A percentile compares a stretch with the other conserved stretches of the same genome.
These are phyloP conservation scores for Batrachochytrium dendrobatidis DNA, from an alignment of 371 early-diverging fungal genomes.

Conservation along the genomic window DNA sequence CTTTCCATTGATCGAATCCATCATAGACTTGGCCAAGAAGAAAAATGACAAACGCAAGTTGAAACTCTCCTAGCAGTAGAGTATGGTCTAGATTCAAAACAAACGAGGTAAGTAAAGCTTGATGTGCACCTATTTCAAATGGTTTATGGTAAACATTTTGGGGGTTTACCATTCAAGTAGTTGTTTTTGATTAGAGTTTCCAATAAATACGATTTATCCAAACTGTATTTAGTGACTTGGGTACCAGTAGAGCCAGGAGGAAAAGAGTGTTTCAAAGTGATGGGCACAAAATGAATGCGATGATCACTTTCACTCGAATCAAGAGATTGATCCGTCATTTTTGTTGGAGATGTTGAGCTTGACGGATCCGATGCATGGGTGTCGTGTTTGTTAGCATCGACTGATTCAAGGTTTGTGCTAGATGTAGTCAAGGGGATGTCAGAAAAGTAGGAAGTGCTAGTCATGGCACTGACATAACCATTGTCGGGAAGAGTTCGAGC, in stretches of 20 bases:
- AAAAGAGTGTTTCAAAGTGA: conserved; percentile 78
- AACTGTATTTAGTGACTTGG: conserved; percentile 69
- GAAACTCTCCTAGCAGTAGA: conserved; percentile 68
- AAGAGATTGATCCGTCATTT: conserved; percentile 8
- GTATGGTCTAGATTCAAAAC: conserved; percentile 17
- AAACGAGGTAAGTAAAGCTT: not conserved
- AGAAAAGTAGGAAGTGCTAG: conserved; percentile 31
- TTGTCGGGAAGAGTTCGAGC: conserved; percentile 49
- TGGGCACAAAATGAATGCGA: conserved; percentile 33
- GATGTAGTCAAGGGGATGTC: conserved; percentile 29
- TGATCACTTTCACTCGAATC: conserved; percentile 8
- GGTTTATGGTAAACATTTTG: not conserved
- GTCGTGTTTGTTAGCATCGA: no score
- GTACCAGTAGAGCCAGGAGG: conserved; percentile 62
- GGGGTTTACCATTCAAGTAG: conserved; percentile 44
- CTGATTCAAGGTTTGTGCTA: conserved; percentile 38
- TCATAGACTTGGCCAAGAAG: conserved; percentile 77
- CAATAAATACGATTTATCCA: conserved; percentile 86
- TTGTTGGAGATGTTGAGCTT: conserved; percentile 16
- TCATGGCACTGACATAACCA: conserved; percentile 28
- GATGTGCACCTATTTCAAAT: no score
- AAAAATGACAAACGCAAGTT: conserved; percentile 72
- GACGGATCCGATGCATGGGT: no score
- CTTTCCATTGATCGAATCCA: conserved; percentile 86
- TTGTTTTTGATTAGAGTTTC: conserved; percentile 32